Evolutionary conservation across 176 grass and related monocot species (phyloP).

Genomic region (Cenchrus purpureus): DNA sequence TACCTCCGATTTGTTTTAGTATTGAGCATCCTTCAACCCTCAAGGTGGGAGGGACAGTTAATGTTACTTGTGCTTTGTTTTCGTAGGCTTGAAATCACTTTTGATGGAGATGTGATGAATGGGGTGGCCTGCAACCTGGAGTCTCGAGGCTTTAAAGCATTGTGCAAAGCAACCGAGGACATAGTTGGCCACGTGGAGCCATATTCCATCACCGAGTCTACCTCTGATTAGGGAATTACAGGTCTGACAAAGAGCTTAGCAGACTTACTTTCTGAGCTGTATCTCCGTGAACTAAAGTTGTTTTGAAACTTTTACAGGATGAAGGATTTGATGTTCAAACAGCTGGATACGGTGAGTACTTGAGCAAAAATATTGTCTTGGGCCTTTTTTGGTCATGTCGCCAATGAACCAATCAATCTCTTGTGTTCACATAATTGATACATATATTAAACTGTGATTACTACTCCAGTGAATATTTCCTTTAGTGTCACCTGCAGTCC

Average conservation of each 20-base stretch:
- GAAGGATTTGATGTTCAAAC: slow-evolving; percentile 99
- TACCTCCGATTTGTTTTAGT: too few relatives aligned
- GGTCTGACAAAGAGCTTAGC: slow-evolving; percentile 43
- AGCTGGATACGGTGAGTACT: slow-evolving; percentile 76
- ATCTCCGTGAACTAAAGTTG: slow-evolving; percentile 41
- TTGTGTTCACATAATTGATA: not conserved
- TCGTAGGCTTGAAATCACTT: slow-evolving; percentile 71
- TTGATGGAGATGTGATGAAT: slow-evolving; percentile 74
- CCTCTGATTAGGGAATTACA: slow-evolving; percentile 93
- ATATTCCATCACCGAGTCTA: slow-evolving; percentile 92
- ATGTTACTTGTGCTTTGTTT: slow-evolving; percentile 18
- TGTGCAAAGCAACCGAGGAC: slow-evolving; percentile 92
- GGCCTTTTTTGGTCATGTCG: not conserved
- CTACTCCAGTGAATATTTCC: not conserved
- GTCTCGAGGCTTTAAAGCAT: slow-evolving; percentile 77
- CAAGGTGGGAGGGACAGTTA: not conserved
- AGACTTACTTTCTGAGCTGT: not conserved
- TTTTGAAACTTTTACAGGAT: slow-evolving; percentile 57
- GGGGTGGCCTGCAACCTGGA: slow-evolving; percentile 90
- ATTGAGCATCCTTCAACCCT: not conserved
- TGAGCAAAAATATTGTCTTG: not conserved
- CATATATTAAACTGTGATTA: not conserved
- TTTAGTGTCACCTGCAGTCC: not conserved
- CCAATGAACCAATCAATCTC: not conserved
- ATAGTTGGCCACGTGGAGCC: slow-evolving; percentile 76